Percentiles rank a stretch among this genome's conserved stretches.
phyloP scores from a whole-genome alignment of 2,329 filamentous ascomycete genomes.

The Parastagonospora nodorum region DNA sequence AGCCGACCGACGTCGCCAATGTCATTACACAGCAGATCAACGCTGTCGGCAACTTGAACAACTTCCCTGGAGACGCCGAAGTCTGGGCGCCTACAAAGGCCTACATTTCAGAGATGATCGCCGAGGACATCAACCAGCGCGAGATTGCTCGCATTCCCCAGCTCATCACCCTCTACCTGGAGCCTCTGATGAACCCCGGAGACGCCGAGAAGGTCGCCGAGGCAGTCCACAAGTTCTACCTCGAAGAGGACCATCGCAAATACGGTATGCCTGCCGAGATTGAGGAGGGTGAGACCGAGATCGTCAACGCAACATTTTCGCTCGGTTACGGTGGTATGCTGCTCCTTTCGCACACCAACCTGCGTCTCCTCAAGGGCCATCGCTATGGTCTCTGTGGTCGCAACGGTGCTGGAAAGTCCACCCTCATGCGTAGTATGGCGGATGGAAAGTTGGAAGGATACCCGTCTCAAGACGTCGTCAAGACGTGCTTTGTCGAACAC shows the following conservation, averaged over 20 bases:
- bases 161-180: constrained; percentile 76
- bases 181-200: constrained; percentile 67
- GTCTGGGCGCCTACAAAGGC: constrained; percentile 69
- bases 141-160: constrained; percentile 72
- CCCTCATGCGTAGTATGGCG: constrained; percentile 95
- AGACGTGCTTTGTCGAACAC: constrained; percentile 98
- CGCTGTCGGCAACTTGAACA: constrained; percentile 66
- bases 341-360: constrained; percentile 91
- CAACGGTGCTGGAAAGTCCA: constrained; percentile 98
- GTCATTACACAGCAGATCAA: constrained; percentile 78
- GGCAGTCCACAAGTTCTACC: constrained; percentile 75
- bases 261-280: constrained; percentile 84
- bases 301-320: constrained; percentile 97
- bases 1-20: constrained; percentile 73
- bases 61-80: constrained; percentile 64
- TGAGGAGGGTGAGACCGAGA: constrained; percentile 90
- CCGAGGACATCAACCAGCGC: constrained; percentile 85
- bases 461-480: constrained; percentile 86
- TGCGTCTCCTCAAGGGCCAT: constrained; percentile 92
- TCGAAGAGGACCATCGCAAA: constrained; percentile 85
- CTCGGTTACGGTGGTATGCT: constrained; percentile 98
- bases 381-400: constrained; percentile 96
- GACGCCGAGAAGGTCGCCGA: constrained; percentile 70
- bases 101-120: constrained; percentile 83
- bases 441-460: constrained; percentile 97